Conservation (phyloP, 1,284 basidiomycete genomes). For the Cystobasidium slooffiae region DNA sequence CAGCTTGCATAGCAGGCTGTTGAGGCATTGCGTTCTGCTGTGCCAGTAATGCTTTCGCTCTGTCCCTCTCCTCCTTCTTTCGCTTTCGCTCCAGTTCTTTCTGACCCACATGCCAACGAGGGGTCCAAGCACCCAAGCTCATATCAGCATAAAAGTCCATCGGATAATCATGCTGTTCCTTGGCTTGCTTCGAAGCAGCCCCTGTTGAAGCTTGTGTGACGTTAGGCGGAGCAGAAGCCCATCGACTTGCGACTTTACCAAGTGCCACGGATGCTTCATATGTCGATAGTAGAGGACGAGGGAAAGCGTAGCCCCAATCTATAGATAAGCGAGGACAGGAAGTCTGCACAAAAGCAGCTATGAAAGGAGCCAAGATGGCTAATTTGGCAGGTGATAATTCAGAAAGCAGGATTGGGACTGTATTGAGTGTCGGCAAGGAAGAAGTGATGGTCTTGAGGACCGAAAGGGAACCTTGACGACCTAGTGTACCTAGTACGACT, state of each 20-base stretch:
- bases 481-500: constrained; percentile 92
- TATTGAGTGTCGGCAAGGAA: constrained; percentile 19
- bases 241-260: constrained; percentile 67
- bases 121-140: constrained; percentile 63
- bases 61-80: constrained; percentile 27
- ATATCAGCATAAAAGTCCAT: constrained; percentile 95
- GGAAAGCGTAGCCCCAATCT: constrained; percentile 98
- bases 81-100: constrained; percentile 23
- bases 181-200: constrained; percentile 48
- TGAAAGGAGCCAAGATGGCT: constrained; percentile 72
- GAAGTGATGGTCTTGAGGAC: constrained; percentile 71
- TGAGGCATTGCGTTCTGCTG: neutral
- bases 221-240: constrained; percentile 51
- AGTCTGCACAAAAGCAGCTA: constrained; percentile 91
- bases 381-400: constrained; percentile 95
- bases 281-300: constrained; percentile 83
- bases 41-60: constrained; percentile 7
- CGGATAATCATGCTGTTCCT: constrained; percentile 68
- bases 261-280: constrained; percentile 92
- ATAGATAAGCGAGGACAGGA: constrained; percentile 94
- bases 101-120: constrained; percentile 55
- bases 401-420: constrained; percentile 88
- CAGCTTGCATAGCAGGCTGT: neutral
- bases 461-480: constrained; percentile 87
- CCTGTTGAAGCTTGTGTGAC: constrained; percentile 30